A percentile compares a stretch with the other conserved stretches of the same genome.
Evolutionary conservation across 441 rosid genomes (phyloP).

Genomic region (Eutrema salsugineum): DNA sequence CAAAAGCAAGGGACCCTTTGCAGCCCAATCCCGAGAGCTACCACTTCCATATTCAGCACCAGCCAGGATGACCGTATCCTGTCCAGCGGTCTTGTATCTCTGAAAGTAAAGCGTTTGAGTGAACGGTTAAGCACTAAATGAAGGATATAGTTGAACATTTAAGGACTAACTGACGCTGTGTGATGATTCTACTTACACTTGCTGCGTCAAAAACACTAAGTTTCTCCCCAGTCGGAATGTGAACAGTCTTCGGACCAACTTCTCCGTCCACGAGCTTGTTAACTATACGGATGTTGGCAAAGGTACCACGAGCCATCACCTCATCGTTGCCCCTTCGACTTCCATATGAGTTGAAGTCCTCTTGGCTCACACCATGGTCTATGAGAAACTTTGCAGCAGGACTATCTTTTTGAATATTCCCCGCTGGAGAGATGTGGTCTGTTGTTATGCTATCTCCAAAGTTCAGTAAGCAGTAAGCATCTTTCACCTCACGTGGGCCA

Average conservation of each 20-base stretch:
- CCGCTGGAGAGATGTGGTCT: constrained; percentile 70
- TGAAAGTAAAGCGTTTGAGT: constrained; percentile 12
- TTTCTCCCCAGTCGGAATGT: constrained; percentile 57
- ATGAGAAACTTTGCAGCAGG: constrained; percentile 57
- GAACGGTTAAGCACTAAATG: neutral
- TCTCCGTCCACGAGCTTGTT: constrained; percentile 60
- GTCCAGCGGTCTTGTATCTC: constrained; percentile 53
- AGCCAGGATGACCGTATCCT: constrained; percentile 52
- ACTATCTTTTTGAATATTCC: constrained; percentile 57
- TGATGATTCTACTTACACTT: constrained; percentile 38
- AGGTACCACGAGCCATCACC: constrained; percentile 62
- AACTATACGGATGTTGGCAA: constrained; percentile 53
- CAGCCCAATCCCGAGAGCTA: constrained; percentile 70
- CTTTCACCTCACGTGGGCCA: constrained; percentile 56
- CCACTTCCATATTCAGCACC: constrained; percentile 75
- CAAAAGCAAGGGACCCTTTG: constrained; percentile 65
- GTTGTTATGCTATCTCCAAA: constrained; percentile 65
- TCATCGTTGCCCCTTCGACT: constrained; percentile 65
- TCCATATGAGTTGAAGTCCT: constrained; percentile 65
- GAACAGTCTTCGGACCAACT: constrained; percentile 61
- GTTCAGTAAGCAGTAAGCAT: constrained; percentile 59
- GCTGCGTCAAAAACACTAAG: constrained; percentile 62
- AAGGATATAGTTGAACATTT: neutral
- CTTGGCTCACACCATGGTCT: constrained; percentile 43
- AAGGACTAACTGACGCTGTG: neutral